Base-by-base conservation (phyloP, 225 moss, liverwort and hornwort species). In the Neckera pumila region DNA sequence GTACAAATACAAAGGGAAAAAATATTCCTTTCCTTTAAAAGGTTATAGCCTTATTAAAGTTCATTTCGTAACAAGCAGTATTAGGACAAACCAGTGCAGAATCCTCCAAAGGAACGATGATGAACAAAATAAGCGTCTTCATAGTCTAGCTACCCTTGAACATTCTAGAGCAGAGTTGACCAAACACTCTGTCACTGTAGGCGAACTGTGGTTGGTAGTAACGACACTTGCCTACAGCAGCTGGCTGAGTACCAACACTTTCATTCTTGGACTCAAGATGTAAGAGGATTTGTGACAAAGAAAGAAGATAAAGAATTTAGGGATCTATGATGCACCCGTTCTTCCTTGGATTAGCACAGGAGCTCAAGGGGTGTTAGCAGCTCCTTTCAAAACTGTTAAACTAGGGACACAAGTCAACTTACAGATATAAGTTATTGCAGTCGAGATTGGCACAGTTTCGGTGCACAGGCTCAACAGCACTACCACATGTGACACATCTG, bases 401-500 rank as follows among this genome's bases (percentile, higher is more conserved):
- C 31, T 45, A 26, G 27, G 30, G 25, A 27, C 34, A 73, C n/a
- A 72, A 34, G 60, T 47, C 23, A 74, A 89, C 96, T 95, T 92
- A 99, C 99, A 97, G 86, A 67, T 94, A 96, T 21, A 99, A 94
- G 71, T 95, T 90, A 87, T 99, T 99, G 93, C 99, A 99, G 91
- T 99, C 97, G 57, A 99, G 90, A 86, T 97, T 99, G 90, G 99
- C 99, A 88, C 97, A 99, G 90, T 99, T 99, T 82, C 96, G 96
- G 93, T 99, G 99, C 85, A 94, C 87, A 49, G 98, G 92, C 88
- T 96, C 95, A 75, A 97, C 90, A 47, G 89, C 90, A 89, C 93
- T 94, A 67, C 94, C 97, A 86, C 99, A 99, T n/a, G 93, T 86
- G 14, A 89, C 82, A 86, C 99, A 99, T 85, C 90, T 89, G 40